Percentiles rank a stretch among this genome's conserved stretches.
Conservation (phyloP, 345 rosid species). For the Sonneratia alba region DNA sequence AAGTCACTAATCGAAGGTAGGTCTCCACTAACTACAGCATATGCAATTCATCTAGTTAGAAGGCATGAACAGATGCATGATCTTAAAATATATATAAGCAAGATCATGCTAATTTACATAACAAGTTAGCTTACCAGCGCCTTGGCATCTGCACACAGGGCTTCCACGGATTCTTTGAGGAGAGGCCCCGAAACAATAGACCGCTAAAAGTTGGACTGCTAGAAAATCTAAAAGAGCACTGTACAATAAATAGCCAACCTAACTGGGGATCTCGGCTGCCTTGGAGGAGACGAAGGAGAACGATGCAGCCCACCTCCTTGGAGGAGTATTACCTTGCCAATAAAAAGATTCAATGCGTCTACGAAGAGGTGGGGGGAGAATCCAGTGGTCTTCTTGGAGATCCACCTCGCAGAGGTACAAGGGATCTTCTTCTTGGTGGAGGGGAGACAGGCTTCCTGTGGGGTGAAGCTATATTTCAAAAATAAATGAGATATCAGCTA, state of each 20-base stretch:
- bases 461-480: conserved; percentile 51
- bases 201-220: conserved; percentile 8
- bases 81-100: background rate
- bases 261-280: conserved; percentile 72
- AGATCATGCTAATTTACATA: background rate
- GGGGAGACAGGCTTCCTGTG: conserved; percentile 48
- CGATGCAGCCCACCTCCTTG: conserved; percentile 64
- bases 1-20: background rate
- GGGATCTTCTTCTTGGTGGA: conserved; percentile 75
- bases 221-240: conserved; percentile 4
- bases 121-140: conserved; percentile 47
- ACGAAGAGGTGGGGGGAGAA: conserved; percentile 65
- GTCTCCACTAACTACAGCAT: background rate
- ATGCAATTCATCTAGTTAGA: background rate
- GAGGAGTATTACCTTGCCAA: conserved; percentile 68
- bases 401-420: conserved; percentile 53
- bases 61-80: background rate
- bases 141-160: conserved; percentile 74
- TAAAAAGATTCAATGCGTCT: conserved; percentile 64
- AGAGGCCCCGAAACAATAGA: conserved; percentile 43
- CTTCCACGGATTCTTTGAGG: conserved; percentile 88
- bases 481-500: background rate
- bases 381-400: conserved; percentile 69
- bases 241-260: conserved; percentile 35
- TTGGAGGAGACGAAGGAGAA: conserved; percentile 62